Conservation (phyloP, 352 stramenopile species). For the Phytopythium vexans region DNA sequence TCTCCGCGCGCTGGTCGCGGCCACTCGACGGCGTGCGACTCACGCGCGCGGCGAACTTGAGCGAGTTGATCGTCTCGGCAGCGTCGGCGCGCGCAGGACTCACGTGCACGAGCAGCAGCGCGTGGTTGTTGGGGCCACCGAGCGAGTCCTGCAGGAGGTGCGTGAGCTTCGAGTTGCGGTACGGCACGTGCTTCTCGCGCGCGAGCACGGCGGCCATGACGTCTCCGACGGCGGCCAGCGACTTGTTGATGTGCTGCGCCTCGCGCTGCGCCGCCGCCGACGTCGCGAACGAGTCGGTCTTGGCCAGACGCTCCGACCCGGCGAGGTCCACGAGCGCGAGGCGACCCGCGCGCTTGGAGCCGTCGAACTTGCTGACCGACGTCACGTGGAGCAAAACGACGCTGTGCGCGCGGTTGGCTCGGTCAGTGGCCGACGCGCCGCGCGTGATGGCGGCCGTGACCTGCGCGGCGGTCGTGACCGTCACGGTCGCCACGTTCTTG, state of each 20-base stretch:
- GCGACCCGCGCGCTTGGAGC: slow-evolving; percentile 34
- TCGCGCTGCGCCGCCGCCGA: slow-evolving; percentile 42
- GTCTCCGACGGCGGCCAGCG: slow-evolving; percentile 66
- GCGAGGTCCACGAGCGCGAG: slow-evolving; percentile 78
- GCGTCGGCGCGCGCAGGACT: slow-evolving; percentile 43
- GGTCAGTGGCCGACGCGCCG: slow-evolving; percentile 31
- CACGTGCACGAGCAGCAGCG: slow-evolving; percentile 67
- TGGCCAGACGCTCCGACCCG: slow-evolving; percentile 66
- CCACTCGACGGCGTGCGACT: slow-evolving; percentile 34
- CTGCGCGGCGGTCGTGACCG: slow-evolving; percentile 26
- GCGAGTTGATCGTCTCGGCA: slow-evolving; percentile 70
- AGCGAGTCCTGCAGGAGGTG: slow-evolving; percentile 80
- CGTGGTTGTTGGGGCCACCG: slow-evolving; percentile 31
- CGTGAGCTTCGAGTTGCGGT: slow-evolving; percentile 84
- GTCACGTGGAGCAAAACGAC: slow-evolving; percentile 58
- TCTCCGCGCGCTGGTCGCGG: slow-evolving; percentile 56
- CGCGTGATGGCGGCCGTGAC: slow-evolving; percentile 33
- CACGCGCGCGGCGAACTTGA: slow-evolving; percentile 74
- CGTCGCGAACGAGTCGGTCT: slow-evolving; percentile 29
- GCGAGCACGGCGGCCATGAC: slow-evolving; percentile 62
- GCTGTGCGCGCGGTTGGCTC: slow-evolving; percentile 54
- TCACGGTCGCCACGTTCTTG: slow-evolving; percentile 54
- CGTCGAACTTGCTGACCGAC: slow-evolving; percentile 40
- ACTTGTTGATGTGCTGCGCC: slow-evolving; percentile 82
- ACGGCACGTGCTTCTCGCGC: slow-evolving; percentile 83